Percentiles rank a stretch among this genome's conserved stretches.
phyloP scores from a whole-genome alignment of 306 rosid species.

The Rubus idaeus region DNA sequence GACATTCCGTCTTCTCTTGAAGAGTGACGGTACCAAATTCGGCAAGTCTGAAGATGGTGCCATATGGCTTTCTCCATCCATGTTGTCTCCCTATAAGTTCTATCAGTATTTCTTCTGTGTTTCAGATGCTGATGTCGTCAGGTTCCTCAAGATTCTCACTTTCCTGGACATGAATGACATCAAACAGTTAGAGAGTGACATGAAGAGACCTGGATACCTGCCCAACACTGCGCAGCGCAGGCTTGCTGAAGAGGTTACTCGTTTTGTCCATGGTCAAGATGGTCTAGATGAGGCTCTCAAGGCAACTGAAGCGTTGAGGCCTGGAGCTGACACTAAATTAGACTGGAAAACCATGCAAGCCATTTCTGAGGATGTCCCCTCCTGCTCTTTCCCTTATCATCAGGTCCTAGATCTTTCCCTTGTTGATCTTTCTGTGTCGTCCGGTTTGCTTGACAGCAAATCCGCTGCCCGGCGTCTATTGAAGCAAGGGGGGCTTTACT shows the following conservation, averaged over 20 bases:
- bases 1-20: conserved; percentile 86
- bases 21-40: conserved; percentile 88
- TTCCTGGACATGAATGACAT: conserved; percentile 74
- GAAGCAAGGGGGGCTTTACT: conserved; percentile 94
- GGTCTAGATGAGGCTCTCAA: conserved; percentile 78
- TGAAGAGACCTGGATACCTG: conserved; percentile 52
- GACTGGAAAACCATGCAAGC: conserved; percentile 87
- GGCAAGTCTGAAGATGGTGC: conserved; percentile 98
- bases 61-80: conserved; percentile 62
- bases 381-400: conserved; percentile 68
- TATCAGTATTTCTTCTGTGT: conserved; percentile 88
- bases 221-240: conserved; percentile 74
- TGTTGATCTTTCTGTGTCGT: conserved; percentile 79
- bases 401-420: conserved; percentile 57
- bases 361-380: conserved; percentile 83
- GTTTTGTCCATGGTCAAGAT: conserved; percentile 83
- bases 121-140: conserved; percentile 77
- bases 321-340: conserved; percentile 83
- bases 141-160: conserved; percentile 73
- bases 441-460: conserved; percentile 86
- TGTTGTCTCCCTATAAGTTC: conserved; percentile 82
- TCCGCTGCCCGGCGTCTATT: conserved; percentile 84
- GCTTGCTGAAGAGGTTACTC: conserved; percentile 90
- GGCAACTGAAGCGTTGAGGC: conserved; percentile 87
- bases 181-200: conserved; percentile 55